Evolutionary conservation across 2,329 filamentous ascomycete genomes (phyloP), one percentile per base, ranked within the genome.

Genomic region (Xylariaceae sp.): DNA sequence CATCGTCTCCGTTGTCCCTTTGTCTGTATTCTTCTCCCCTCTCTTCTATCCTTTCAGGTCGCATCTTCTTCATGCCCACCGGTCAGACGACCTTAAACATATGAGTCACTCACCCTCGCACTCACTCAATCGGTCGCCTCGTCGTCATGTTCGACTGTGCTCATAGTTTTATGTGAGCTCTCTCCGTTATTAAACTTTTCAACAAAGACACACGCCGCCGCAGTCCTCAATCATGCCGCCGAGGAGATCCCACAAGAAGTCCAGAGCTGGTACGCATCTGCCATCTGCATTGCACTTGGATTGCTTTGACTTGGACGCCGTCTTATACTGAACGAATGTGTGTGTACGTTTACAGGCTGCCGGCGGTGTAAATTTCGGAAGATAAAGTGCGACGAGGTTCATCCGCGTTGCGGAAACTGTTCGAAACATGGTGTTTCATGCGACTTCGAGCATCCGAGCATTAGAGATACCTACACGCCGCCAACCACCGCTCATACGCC

Each of bases 361-460:
- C 76, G 78, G 58, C 74, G 81, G 55, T 88, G 85, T 70, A 88
- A 87, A 71, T 74, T 76, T 53, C 76, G 85, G 58, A 87, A 87
- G 70, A 86, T 88, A 66, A 88, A 88, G 80, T 87, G 84, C 70
- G 83, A 87, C 65, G 84, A 87, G 68, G 72, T 82, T 8, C 83
- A 86, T 64, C 84, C 84, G 6, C 72, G 78, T 55, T 87, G 84
- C 66, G 80, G 82, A 57, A 86, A 86, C 69, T 87, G 84, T 71
- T 71, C 77, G 53, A 87, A 86, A 64, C 84, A 87, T 70, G 84
- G 83, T 62, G 84, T 86, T 39, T 68, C 74, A 35, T 87, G 84
- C 70, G 84, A 87, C 67, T 87, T 86, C 64, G 80, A 84, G 61
- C 75, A 76, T 58, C 76, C 77, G 6, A 69, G 75, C 37, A 68